Evolutionary conservation across 352 stramenopile genomes (phyloP).

Genomic region (Pythium volutum): DNA sequence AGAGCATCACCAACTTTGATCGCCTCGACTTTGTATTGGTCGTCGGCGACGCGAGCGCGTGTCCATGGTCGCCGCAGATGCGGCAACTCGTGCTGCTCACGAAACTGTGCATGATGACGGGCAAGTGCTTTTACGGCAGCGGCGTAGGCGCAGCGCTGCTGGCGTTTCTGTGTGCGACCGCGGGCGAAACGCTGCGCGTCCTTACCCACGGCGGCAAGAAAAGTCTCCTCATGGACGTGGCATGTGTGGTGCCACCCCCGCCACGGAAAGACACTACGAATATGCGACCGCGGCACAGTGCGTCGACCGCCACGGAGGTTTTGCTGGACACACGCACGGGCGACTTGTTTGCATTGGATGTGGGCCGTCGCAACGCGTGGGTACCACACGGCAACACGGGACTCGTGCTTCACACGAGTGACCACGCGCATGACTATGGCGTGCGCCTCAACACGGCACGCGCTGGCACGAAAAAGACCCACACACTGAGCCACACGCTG

Average conservation of each 20-base stretch:
- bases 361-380: constrained; percentile 38
- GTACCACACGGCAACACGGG: constrained; percentile 74
- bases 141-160: constrained; percentile 56
- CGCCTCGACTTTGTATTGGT: constrained; percentile 80
- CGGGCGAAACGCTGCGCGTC: constrained; percentile 52
- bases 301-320: constrained; percentile 27
- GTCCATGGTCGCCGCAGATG: constrained; percentile 57
- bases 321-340: constrained; percentile 69
- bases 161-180: constrained; percentile 70
- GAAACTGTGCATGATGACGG: constrained; percentile 90
- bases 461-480: constrained; percentile 43
- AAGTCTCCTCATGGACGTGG: constrained; percentile 38
- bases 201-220: constrained; percentile 65
- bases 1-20: constrained; percentile 76
- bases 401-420: constrained; percentile 61
- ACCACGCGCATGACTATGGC: constrained; percentile 54
- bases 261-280: neutral
- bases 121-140: constrained; percentile 75
- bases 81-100: constrained; percentile 58
- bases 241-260: constrained; percentile 40
- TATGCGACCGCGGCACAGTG: constrained; percentile 3
- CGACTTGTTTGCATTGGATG: constrained; percentile 62
- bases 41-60: constrained; percentile 58
- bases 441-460: constrained; percentile 58
- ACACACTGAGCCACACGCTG: constrained; percentile 39